phyloP scores from a whole-genome alignment of 331 rosid genomes.

The Acacia pycnantha region DNA sequence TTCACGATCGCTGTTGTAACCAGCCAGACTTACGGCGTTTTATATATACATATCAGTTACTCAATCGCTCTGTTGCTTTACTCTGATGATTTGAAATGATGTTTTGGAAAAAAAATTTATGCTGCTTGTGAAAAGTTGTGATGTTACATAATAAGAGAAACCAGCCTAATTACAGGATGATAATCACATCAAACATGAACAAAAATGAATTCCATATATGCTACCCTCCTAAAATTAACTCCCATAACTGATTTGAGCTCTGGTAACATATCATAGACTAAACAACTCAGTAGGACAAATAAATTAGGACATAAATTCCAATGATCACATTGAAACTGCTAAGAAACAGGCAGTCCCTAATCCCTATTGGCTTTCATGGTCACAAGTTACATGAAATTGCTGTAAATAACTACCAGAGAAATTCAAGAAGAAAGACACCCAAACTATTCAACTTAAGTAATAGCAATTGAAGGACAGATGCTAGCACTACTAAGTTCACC shows the following conservation, averaged over 20 bases:
- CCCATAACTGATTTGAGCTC: slow-evolving; percentile 21
- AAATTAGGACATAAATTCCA: neutral
- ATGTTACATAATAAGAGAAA: neutral
- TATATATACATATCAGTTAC: too few species aligned
- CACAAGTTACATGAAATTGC: neutral
- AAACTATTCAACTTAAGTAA: slow-evolving; percentile 17
- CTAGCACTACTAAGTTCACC: slow-evolving; percentile 7
- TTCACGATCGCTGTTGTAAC: too few species aligned
- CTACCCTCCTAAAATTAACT: neutral
- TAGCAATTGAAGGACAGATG: neutral
- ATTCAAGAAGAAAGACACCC: neutral
- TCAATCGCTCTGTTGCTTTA: too few species aligned
- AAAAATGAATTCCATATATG: slow-evolving; percentile 6
- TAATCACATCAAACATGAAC: slow-evolving; percentile 11
- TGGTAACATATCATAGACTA: slow-evolving; percentile 4
- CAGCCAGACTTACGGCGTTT: too few species aligned
- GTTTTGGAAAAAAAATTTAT: too few species aligned
- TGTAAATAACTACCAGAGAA: neutral
- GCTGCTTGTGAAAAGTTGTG: too few species aligned
- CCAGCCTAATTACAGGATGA: neutral
- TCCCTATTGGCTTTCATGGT: neutral
- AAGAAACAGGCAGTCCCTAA: neutral
- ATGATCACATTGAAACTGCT: neutral
- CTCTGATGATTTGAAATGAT: too few species aligned
- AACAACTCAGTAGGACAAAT: neutral